Conservation (phyloP, 225 moss, liverwort and hornwort species). For the Climacium dendroides region DNA sequence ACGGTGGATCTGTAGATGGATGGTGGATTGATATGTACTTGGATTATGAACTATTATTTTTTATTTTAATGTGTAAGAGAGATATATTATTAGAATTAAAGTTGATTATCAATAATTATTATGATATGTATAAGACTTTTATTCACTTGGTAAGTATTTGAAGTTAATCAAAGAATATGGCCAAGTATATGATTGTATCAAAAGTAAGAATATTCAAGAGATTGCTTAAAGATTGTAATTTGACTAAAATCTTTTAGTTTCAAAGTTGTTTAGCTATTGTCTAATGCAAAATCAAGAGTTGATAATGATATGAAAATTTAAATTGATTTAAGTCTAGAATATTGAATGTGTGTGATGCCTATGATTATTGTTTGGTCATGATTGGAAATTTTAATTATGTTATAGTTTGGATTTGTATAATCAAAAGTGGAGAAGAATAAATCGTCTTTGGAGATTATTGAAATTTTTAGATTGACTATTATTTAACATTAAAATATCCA, state of each 20-base stretch:
- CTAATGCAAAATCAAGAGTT: neutral
- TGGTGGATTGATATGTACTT: too few relatives aligned
- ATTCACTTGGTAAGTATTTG: fast-evolving
- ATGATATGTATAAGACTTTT: neutral
- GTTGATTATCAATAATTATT: fast-evolving
- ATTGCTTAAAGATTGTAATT: neutral
- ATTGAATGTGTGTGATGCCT: neutral
- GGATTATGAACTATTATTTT: too few relatives aligned
- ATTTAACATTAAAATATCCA: neutral
- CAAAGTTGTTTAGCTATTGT: neutral
- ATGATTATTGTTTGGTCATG: neutral
- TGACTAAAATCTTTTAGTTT: neutral
- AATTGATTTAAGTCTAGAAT: neutral
- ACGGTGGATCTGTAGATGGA: too few relatives aligned
- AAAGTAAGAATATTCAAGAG: neutral
- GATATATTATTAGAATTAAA: neutral
- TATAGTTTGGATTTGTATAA: neutral
- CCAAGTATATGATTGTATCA: neutral
- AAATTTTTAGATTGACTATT: neutral
- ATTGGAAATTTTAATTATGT: neutral
- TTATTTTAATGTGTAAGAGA: neutral
- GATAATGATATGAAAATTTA: neutral
- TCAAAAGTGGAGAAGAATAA: neutral
- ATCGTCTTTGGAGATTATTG: neutral
- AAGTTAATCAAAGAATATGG: neutral